Conservation (phyloP, 805 yeast genomes). For the Cyberlindnera xylosilytica region DNA sequence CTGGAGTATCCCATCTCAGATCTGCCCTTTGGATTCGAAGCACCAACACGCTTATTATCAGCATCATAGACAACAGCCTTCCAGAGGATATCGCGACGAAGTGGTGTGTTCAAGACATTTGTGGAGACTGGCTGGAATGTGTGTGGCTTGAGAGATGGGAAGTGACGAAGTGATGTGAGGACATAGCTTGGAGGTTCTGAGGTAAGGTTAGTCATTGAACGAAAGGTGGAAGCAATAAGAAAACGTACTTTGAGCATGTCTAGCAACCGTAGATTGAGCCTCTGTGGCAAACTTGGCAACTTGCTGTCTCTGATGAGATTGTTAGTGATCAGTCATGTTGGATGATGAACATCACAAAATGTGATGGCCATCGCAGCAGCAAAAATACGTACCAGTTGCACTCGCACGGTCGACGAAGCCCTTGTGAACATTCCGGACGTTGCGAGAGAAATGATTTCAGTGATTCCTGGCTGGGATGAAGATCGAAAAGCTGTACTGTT, state of each 20-base stretch:
- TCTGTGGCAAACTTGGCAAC: conserved; percentile 24
- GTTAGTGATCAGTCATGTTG: conserved; percentile 7
- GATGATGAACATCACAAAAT: not conserved
- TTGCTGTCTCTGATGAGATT: conserved; percentile 16
- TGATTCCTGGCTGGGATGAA: too few species aligned
- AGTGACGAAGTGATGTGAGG: conserved; percentile 70
- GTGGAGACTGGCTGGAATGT: conserved; percentile 73
- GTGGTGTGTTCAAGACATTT: conserved; percentile 63
- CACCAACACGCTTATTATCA: conserved; percentile 84
- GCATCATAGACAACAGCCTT: conserved; percentile 90
- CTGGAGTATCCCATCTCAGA: conserved; percentile 83
- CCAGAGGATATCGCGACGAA: conserved; percentile 92
- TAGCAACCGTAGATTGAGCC: conserved; percentile 8
- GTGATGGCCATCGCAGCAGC: not conserved
- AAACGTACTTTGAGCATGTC: conserved; percentile 21
- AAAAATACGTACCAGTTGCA: not conserved
- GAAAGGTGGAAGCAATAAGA: too few species aligned
- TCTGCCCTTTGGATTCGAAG: conserved; percentile 84
- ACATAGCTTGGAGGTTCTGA: conserved; percentile 63
- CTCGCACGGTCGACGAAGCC: not conserved
- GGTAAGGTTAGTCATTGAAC: conserved; percentile 14
- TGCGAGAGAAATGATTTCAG: not conserved
- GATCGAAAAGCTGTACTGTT: not conserved
- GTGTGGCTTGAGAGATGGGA: conserved; percentile 90
- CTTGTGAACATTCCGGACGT: not conserved